Conservation (phyloP, 139 green algal genomes). For the Dunaliella primolecta region DNA sequence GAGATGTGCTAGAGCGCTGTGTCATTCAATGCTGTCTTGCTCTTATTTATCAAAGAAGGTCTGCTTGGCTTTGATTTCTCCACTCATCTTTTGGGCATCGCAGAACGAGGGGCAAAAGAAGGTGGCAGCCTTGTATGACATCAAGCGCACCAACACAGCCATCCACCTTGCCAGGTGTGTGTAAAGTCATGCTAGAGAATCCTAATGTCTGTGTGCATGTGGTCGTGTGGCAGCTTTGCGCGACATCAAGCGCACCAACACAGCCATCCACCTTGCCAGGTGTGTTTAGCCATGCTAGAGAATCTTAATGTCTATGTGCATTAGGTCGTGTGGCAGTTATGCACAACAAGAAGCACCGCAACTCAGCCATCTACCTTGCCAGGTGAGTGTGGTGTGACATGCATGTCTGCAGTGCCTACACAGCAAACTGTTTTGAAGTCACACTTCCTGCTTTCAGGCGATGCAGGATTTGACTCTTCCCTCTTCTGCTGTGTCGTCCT, state of each 20-base stretch:
- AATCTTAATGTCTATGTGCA: too few relatives aligned
- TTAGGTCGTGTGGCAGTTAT: slow-evolving; percentile 9
- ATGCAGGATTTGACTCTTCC: too few relatives aligned
- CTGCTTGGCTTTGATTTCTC: neutral
- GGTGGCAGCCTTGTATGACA: slow-evolving; percentile 5
- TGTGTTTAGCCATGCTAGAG: neutral
- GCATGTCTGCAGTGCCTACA: too few relatives aligned
- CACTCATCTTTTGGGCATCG: too few relatives aligned
- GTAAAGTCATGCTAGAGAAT: neutral
- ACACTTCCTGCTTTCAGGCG: too few relatives aligned
- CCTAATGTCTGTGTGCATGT: too few relatives aligned
- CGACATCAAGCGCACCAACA: neutral
- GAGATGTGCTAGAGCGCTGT: too few relatives aligned
- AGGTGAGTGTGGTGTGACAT: neutral
- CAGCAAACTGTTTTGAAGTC: too few relatives aligned
- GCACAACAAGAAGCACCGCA: neutral
- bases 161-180: neutral
- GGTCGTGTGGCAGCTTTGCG: slow-evolving; percentile 2
- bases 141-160: neutral
- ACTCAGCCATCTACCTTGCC: neutral
- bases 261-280: neutral
- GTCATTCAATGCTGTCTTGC: too few relatives aligned
- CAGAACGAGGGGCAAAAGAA: slow-evolving; percentile 23
- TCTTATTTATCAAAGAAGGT: too few relatives aligned
- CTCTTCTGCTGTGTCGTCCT: too few relatives aligned